phyloP scores from a whole-genome alignment of 192 early-diverging fungal species.

The Coemansia sp. region DNA sequence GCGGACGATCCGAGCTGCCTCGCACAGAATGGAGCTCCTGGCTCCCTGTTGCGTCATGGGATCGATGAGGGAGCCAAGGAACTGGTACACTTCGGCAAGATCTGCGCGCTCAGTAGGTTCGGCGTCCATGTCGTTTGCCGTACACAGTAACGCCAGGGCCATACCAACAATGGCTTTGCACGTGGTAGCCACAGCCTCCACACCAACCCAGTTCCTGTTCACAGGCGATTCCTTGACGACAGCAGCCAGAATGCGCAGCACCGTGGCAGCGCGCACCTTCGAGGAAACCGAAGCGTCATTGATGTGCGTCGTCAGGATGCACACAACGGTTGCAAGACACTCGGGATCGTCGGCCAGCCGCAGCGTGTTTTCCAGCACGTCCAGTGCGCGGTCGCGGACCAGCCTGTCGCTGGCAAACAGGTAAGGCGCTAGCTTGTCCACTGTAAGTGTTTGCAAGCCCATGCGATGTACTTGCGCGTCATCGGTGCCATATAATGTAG shows the following conservation, averaged over 20 bases:
- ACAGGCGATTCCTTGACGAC: conserved; percentile 17
- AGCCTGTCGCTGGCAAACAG: conserved; percentile 31
- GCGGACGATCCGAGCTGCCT: conserved; percentile 36
- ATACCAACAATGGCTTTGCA: not conserved
- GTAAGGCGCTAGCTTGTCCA: conserved; percentile 16
- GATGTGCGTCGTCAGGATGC: not conserved
- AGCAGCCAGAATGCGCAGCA: conserved; percentile 29
- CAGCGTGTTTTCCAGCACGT: conserved; percentile 31
- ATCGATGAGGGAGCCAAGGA: not conserved
- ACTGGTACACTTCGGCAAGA: not conserved
- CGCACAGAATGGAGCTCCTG: conserved; percentile 13
- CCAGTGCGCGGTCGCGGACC: conserved; percentile 45
- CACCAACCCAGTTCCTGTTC: not conserved
- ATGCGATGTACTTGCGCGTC: not conserved
- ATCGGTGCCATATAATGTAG: conserved; percentile 7
- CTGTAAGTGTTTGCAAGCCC: conserved; percentile 4
- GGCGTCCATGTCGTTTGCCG: not conserved
- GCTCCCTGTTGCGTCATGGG: not conserved
- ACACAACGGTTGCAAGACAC: not conserved
- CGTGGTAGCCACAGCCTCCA: not conserved
- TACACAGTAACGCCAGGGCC: not conserved
- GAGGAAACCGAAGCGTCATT: not conserved
- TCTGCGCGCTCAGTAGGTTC: not conserved
- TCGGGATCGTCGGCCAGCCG: not conserved
- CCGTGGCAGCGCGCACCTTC: conserved; percentile 8